Evolutionary conservation across 169 alveolate genomes (phyloP), one percentile per base, ranked within the genome.

Genomic region (Hepatocystis sp.): DNA sequence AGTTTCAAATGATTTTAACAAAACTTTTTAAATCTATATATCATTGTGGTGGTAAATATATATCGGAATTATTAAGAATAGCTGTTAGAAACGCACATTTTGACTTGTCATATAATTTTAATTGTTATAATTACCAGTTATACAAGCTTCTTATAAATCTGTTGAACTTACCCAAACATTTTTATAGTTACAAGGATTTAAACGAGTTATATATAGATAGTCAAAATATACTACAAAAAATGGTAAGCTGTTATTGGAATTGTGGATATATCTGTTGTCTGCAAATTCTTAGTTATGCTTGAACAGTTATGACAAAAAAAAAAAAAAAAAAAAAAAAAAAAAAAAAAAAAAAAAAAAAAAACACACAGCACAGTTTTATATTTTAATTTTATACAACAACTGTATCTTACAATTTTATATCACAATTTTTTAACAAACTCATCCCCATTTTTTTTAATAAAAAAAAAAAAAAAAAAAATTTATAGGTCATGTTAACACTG

Each of bases 21-120:
- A 47, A 40, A 28, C 46, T 81, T 0, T 81, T 81, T 17, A 81
- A 81, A 55, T 81, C 89, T 19, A 27, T 81, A 52, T 81, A 61
- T 52, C 84, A 81, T 52, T 81, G 89, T 61, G 89, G 89, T 17
- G 89, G 89, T 5, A 81, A 51, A 63, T 84, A 81, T 27, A 63
- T 81, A 36, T 81, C 89, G 0, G 49, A 49, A 44, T 61, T 81
- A n/a, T 19, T 81, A 19, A 61, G 61, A 65, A 81, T 81, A 23
- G 89, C 51, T n/a, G 28, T 66, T 2, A n/a, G 47, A 15, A 47
- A 84, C 13, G 44, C 89, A 5, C 89, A 81, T 25, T 63, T 61
- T 44, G 89, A 81, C 28, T 61, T 81, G 89, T 21, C 61, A 10
- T 81, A 81, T 47, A 81, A 49, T 34, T 63, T 81, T 11, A 81